Evolutionary conservation across 257 asterid species (phyloP), one percentile per base, ranked within the genome.

Genomic region (Petunia axillaris): DNA sequence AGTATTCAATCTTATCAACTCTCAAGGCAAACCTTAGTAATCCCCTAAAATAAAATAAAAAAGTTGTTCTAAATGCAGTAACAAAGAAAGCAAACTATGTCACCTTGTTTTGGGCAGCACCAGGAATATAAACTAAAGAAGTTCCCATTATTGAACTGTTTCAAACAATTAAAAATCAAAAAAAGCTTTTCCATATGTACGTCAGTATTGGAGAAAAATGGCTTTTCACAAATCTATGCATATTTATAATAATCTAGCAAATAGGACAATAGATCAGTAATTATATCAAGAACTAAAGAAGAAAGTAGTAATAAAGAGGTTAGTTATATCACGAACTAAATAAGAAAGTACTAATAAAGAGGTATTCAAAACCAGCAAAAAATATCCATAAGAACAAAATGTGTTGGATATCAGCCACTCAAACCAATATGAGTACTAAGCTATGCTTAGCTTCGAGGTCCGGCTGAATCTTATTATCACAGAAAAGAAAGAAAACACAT

Each of bases 351-450:
- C 62, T 35, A 57, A 35, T 14, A 57, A 40, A 66, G 52, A 10
- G 10, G 50, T 40, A 14, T 66, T 40, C 53, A 41, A 40, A 40
- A 65, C 41, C 4, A 15, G 39, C 39, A 67, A 2, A 25, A 40
- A 66, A 68, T 68, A 68, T 68, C 57, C 13, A 68, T 60, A 66
- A 3, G 35, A 40, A 66, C 39, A 7, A 67, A 67, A 67, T 43
- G n/a, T 16, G 15, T 4, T 37, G 3, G 8, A 67, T 43, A 40
- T 40, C 6, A 66, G 11, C 55, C 50, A 66, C 6, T 40, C 74
- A 66, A 66, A 40, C 52, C 75, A 67, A 67, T 15, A 67, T 43
- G 75, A 43, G 4, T 43, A 41, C 54, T 46, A 43, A n/a, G 3
- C 43, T 67, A n/a, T 67, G 6, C 16, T 43, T 9, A 67, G 39